Percentiles rank a stretch among this genome's conserved stretches.
Evolutionary conservation across 495 filamentous ascomycete species (phyloP).

Genomic region (Trichoderma orchidacearum): DNA sequence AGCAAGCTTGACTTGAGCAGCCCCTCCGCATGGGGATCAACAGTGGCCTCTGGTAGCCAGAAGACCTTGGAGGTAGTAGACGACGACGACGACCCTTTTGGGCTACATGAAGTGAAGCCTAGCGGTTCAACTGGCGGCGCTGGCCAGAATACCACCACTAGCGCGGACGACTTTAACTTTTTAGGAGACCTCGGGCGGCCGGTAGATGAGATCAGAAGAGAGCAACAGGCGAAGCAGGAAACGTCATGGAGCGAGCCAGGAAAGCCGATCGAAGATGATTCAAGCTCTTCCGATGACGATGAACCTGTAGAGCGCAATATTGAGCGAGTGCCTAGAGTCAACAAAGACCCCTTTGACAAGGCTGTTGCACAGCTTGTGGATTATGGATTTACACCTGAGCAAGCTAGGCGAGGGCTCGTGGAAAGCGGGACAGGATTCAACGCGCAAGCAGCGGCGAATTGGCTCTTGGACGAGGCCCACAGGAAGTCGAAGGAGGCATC

Average conservation of each 20-base stretch:
- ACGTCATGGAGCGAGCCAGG: conserved; percentile 26
- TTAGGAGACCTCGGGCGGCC: conserved; percentile 77
- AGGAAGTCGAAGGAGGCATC: conserved; percentile 45
- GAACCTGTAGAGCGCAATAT: not conserved
- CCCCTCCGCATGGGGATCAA: conserved; percentile 22
- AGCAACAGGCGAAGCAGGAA: conserved; percentile 23
- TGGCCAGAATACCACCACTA: not conserved
- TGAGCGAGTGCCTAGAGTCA: conserved; percentile 3
- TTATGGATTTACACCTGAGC: conserved; percentile 83
- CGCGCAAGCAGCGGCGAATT: conserved; percentile 78
- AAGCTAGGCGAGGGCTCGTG: conserved; percentile 60
- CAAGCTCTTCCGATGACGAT: conserved; percentile 9
- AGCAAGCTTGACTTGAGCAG: conserved; percentile 16
- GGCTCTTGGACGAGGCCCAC: conserved; percentile 85
- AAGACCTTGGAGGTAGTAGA: conserved; percentile 12
- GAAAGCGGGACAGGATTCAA: conserved; percentile 68
- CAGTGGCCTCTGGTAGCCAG: conserved; percentile 5
- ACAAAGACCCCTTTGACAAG: conserved; percentile 52
- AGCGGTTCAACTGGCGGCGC: conserved; percentile 19
- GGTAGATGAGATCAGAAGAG: conserved; percentile 55
- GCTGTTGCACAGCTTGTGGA: conserved; percentile 86
- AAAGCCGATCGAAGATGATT: conserved; percentile 28
- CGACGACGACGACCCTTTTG: conserved; percentile 74
- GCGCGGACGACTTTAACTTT: conserved; percentile 79
- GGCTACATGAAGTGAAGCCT: conserved; percentile 53